These are phyloP conservation scores for Termitomyces sp. DNA, from an alignment of 768 basidiomycete genomes.

Conservation along the genomic window DNA sequence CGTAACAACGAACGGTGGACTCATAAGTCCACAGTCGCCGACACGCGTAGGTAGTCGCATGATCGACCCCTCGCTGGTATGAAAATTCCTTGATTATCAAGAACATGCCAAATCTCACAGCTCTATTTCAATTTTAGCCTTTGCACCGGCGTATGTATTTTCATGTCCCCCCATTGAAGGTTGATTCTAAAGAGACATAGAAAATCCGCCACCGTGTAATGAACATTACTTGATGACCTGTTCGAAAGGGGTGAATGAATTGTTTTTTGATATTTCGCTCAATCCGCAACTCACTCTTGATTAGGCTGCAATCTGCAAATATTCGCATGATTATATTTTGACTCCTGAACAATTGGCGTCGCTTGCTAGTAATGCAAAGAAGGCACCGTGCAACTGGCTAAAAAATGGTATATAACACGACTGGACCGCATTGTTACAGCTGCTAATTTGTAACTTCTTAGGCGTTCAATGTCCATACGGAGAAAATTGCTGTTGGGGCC, in stretches of 20 bases:
- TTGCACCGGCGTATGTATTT: slow-evolving; percentile 67
- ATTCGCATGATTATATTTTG: slow-evolving; percentile 77
- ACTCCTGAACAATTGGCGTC: slow-evolving; percentile 68
- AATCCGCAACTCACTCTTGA: slow-evolving; percentile 10
- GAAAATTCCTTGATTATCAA: slow-evolving; percentile 16
- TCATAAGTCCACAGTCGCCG: slow-evolving; percentile 67
- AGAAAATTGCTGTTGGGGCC: slow-evolving; percentile 78
- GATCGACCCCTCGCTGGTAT: slow-evolving; percentile 65
- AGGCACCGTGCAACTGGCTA: slow-evolving; percentile 81
- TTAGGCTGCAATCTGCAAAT: slow-evolving; percentile 68
- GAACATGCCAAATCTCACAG: neutral
- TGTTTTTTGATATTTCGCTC: slow-evolving; percentile 2
- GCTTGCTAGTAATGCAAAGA: slow-evolving; percentile 76
- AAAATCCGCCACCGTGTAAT: slow-evolving; percentile 82
- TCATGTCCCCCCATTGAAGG: neutral
- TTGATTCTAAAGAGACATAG: slow-evolving; percentile 32
- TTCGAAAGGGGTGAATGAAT: slow-evolving; percentile 71
- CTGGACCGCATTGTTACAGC: neutral
- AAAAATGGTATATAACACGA: slow-evolving; percentile 55
- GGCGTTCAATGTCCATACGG: slow-evolving; percentile 76
- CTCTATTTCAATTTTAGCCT: slow-evolving; percentile 46
- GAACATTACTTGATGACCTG: slow-evolving; percentile 82
- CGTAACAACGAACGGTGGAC: slow-evolving; percentile 52
- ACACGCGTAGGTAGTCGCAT: slow-evolving; percentile 38
- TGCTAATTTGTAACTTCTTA: slow-evolving; percentile 21